Evolutionary conservation across 2,329 filamentous ascomycete species (phyloP).

Genomic region (Phaeomoniella chlamydospora): DNA sequence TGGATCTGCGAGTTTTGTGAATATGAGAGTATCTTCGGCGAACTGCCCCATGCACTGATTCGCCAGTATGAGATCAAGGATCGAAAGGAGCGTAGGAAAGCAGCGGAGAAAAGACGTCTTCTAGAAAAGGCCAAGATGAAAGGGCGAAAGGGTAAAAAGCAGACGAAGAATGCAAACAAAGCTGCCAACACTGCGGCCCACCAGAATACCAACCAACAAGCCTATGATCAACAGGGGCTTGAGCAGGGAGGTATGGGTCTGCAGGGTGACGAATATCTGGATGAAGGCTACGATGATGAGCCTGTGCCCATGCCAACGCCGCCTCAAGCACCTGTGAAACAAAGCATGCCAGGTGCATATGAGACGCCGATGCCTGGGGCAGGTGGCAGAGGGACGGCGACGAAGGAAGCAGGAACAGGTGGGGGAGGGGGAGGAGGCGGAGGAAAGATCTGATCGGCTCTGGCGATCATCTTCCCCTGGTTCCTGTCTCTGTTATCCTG

Average conservation of each 20-base stretch:
- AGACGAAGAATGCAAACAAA: conserved; percentile 50
- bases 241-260: conserved; percentile 26
- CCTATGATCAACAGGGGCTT: conserved; percentile 23
- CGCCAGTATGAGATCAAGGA: conserved; percentile 92
- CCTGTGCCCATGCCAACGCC: conserved; percentile 21
- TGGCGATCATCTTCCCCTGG: conserved; percentile 5
- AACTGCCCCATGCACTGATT: conserved; percentile 69
- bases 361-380: conserved; percentile 8
- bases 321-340: conserved; percentile 15
- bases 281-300: conserved; percentile 37
- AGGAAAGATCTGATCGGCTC: conserved; percentile 3
- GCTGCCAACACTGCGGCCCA: conserved; percentile 19
- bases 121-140: conserved; percentile 92
- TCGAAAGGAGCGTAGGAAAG: conserved; percentile 63
- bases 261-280: conserved; percentile 34
- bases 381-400: conserved; percentile 4
- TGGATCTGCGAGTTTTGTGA: conserved; percentile 99
- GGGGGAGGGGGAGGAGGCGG: conserved; percentile 5
- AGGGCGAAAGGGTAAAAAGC: conserved; percentile 77
- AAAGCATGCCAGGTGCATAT: conserved; percentile 5
- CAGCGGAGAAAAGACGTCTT: conserved; percentile 72
- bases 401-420: neutral
- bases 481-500: conserved; percentile 4
- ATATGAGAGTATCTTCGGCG: conserved; percentile 91
- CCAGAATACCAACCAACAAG: conserved; percentile 20